Conservation (phyloP, 805 yeast species). For the Schwanniomyces polymorphus region DNA sequence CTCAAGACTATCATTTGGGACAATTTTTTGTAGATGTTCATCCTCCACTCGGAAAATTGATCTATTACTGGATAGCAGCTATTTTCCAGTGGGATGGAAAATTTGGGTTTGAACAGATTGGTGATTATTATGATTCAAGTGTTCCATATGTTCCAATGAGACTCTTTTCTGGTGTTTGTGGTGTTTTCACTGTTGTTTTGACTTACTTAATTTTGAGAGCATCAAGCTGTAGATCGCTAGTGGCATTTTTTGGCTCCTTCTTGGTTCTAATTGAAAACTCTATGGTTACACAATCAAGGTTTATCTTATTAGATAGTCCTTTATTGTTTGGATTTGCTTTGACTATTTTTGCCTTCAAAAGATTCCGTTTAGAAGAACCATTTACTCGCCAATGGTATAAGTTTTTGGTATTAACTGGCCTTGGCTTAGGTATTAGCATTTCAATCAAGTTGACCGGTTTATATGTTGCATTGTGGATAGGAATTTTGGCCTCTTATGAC, state of each 20-base stretch:
- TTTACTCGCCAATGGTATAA: constrained; percentile 54
- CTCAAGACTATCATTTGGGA: constrained; percentile 51
- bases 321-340: constrained; percentile 47
- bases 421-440: constrained; percentile 53
- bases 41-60: constrained; percentile 68
- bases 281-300: constrained; percentile 59
- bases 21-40: constrained; percentile 69
- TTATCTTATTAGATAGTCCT: constrained; percentile 41
- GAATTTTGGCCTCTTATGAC: constrained; percentile 44
- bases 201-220: constrained; percentile 56
- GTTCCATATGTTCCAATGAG: constrained; percentile 59
- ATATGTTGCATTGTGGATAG: constrained; percentile 67
- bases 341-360: constrained; percentile 52
- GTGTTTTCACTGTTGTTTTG: constrained; percentile 52
- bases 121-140: constrained; percentile 27
- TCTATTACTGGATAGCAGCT: constrained; percentile 54
- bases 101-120: constrained; percentile 41
- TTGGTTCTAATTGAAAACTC: constrained; percentile 66
- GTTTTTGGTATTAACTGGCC: constrained; percentile 47
- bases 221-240: constrained; percentile 50
- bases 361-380: constrained; percentile 44
- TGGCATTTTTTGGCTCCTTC: constrained; percentile 51
- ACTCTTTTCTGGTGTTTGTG: constrained; percentile 53
- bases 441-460: constrained; percentile 74
- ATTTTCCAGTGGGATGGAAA: constrained; percentile 53